Evolutionary conservation across 257 asterid genomes (phyloP).

Genomic region (Solanum chaucha): DNA sequence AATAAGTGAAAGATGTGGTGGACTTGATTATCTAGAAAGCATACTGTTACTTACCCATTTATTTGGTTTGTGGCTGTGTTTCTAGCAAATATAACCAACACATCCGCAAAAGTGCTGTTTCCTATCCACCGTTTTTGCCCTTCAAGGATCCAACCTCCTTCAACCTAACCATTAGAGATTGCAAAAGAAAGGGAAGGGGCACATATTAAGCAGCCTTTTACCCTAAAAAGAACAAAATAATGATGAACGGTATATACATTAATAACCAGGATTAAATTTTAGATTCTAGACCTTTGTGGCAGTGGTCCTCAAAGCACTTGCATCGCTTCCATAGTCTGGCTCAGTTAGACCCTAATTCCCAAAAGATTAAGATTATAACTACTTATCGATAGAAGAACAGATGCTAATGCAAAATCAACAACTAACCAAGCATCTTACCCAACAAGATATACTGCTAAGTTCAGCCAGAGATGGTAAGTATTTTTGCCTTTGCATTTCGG

Average conservation of each 20-base stretch:
- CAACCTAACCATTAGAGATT: conserved; percentile 48
- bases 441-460: conserved; percentile 62
- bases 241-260: neutral
- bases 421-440: conserved; percentile 46
- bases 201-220: neutral
- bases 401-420: neutral
- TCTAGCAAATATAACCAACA: conserved; percentile 78
- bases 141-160: conserved; percentile 94
- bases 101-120: conserved; percentile 91
- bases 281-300: conserved; percentile 65
- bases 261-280: neutral
- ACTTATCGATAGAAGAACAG: neutral
- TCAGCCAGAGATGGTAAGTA: conserved; percentile 82
- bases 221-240: neutral
- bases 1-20: neutral
- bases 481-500: conserved; percentile 78
- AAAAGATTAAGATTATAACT: conserved; percentile 6
- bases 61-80: conserved; percentile 69
- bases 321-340: conserved; percentile 98
- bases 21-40: neutral
- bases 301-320: conserved; percentile 76
- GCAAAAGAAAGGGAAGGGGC: neutral
- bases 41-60: conserved; percentile 57
- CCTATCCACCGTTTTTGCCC: conserved; percentile 99
- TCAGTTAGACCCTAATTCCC: conserved; percentile 72